phyloP scores from a whole-genome alignment of 352 stramenopile genomes.

The Phytophthora chlamydospora region DNA sequence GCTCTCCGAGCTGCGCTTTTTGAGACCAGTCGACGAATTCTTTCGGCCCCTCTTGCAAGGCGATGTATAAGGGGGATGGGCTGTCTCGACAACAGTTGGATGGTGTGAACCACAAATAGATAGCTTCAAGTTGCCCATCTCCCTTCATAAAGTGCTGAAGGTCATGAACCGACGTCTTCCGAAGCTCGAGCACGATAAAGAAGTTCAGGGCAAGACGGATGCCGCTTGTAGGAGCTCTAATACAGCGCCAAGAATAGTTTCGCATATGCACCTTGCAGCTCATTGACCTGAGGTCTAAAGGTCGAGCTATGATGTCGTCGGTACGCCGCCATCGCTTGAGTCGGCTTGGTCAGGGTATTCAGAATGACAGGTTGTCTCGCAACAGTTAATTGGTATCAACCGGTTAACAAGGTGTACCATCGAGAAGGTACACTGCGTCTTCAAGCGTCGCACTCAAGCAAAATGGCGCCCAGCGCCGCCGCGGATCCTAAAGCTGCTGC shows the following conservation, averaged over 20 bases:
- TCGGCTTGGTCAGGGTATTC: too few relatives aligned
- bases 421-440: not conserved
- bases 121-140: conserved; percentile 22
- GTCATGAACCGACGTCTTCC: too few relatives aligned
- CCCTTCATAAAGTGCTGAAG: not conserved
- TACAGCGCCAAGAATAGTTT: too few relatives aligned
- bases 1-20: conserved; percentile 10
- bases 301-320: too few relatives aligned
- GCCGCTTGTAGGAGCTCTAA: too few relatives aligned
- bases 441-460: conserved; percentile 16
- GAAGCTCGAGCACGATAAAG: too few relatives aligned
- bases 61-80: conserved; percentile 29
- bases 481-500: not conserved
- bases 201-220: too few relatives aligned
- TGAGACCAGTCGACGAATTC: conserved; percentile 5
- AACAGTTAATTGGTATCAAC: conserved; percentile 4
- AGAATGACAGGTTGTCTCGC: not conserved
- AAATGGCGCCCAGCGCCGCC: conserved; percentile 15
- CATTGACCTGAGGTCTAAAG: too few relatives aligned
- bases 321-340: too few relatives aligned
- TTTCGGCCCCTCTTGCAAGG: conserved; percentile 18
- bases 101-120: conserved; percentile 14
- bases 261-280: too few relatives aligned
- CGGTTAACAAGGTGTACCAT: not conserved
- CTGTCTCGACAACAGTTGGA: conserved; percentile 28